A percentile compares a stretch with the other conserved stretches of the same genome.
Conservation (phyloP, 305 asterid genomes). For the Fraxinus albicans region DNA sequence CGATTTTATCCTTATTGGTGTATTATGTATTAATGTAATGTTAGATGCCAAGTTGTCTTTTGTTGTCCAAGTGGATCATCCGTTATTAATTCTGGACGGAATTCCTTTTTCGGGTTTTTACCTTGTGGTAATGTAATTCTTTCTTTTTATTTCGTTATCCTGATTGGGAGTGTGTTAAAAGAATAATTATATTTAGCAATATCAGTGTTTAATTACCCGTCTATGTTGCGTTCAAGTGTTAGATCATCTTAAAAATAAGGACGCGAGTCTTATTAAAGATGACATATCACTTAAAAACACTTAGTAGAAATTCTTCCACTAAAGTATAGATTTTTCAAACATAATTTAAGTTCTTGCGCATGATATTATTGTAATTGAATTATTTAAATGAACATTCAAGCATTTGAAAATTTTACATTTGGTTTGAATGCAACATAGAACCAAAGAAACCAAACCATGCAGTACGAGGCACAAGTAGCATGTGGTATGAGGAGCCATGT, state of each 20-base stretch:
- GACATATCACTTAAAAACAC: background rate
- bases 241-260: background rate
- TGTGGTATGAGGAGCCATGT: conserved; percentile 32
- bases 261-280: too few species aligned
- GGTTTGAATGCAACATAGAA: background rate
- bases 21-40: background rate
- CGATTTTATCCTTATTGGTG: background rate
- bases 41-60: background rate
- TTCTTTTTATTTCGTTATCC: too few species aligned
- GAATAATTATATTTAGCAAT: too few species aligned
- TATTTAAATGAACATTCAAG: background rate
- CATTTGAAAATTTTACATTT: background rate
- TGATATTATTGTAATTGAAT: background rate
- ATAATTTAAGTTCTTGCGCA: background rate
- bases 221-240: background rate
- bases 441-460: background rate
- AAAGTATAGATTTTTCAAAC: background rate
- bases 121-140: background rate
- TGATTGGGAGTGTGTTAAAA: background rate
- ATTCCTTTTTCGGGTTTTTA: background rate
- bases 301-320: background rate
- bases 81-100: background rate
- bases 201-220: too few species aligned
- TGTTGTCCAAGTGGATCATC: too few species aligned
- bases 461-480: conserved; percentile 24